These are phyloP conservation scores for Colletotrichum incanum DNA, from an alignment of 2,329 filamentous ascomycete species.

Conservation along the genomic window DNA sequence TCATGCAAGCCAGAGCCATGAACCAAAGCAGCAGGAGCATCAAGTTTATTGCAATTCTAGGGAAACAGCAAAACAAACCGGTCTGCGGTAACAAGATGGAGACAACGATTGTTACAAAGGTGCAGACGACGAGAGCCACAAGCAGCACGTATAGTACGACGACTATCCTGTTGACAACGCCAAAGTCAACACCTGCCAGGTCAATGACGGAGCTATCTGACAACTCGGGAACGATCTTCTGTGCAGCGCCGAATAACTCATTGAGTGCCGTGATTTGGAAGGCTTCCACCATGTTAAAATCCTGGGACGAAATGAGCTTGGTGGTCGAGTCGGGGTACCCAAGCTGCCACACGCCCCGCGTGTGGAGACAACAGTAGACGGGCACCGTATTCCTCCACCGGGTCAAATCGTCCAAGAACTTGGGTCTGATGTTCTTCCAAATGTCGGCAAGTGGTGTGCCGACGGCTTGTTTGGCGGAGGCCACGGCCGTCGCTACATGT, in stretches of 20 bases:
- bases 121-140: background rate
- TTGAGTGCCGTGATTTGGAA: background rate
- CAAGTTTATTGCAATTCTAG: background rate
- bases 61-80: background rate
- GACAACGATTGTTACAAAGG: background rate
- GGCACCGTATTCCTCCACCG: conserved; percentile 1
- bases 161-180: background rate
- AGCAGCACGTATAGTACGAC: background rate
- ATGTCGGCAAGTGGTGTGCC: background rate
- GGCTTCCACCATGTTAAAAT: background rate
- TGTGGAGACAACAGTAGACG: conserved; percentile 1
- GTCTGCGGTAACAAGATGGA: background rate
- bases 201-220: background rate
- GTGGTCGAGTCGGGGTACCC: conserved; percentile 3
- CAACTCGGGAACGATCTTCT: background rate
- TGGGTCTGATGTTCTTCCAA: background rate
- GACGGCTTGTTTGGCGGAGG: background rate
- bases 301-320: background rate
- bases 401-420: conserved; percentile 1
- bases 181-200: background rate
- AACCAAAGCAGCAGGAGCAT: background rate
- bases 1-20: conserved; percentile 1
- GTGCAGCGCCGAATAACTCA: background rate
- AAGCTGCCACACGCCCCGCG: conserved; percentile 8
- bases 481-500: conserved; percentile 5